A percentile compares a stretch with the other conserved stretches of the same genome.
Conservation (phyloP, 371 early-diverging fungal genomes). For the Rhizopus sp. region DNA sequence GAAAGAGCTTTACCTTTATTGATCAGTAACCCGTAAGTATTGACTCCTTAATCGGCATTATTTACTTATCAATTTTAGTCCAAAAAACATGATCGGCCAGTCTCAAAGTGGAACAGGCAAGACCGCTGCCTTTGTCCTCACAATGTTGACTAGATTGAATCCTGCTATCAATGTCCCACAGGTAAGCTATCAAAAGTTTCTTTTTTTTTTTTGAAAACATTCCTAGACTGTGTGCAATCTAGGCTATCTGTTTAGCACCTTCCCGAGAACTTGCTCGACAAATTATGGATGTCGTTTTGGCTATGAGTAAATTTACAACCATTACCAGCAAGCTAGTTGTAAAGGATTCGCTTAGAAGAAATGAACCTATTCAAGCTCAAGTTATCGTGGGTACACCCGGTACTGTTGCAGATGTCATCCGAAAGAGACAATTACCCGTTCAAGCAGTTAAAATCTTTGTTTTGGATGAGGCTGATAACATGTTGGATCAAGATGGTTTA, state of each 20-base stretch:
- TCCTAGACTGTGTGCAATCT: slow-evolving; percentile 7
- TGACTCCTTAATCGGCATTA: not conserved
- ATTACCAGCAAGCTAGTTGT: slow-evolving; percentile 75
- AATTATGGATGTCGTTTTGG: slow-evolving; percentile 83
- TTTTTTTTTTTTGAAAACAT: not conserved
- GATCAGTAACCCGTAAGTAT: slow-evolving; percentile 67
- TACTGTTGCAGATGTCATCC: slow-evolving; percentile 76
- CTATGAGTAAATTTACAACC: slow-evolving; percentile 85
- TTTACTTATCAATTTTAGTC: slow-evolving; percentile 14
- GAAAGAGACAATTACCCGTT: slow-evolving; percentile 59
- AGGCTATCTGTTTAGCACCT: slow-evolving; percentile 96
- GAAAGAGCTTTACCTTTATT: slow-evolving; percentile 93
- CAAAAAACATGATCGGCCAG: slow-evolving; percentile 43
- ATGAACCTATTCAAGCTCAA: slow-evolving; percentile 70
- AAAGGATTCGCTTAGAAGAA: slow-evolving; percentile 60
- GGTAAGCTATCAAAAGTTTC: slow-evolving; percentile 28
- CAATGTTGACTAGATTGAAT: slow-evolving; percentile 82
- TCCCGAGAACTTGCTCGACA: slow-evolving; percentile 96
- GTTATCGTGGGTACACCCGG: slow-evolving; percentile 98
- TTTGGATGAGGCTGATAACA: slow-evolving; percentile 95
- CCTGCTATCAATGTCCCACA: slow-evolving; percentile 12
- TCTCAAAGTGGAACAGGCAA: slow-evolving; percentile 63
- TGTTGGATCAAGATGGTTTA: slow-evolving; percentile 87
- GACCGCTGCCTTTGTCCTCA: slow-evolving; percentile 94
- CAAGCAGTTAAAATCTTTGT: slow-evolving; percentile 75